Evolutionary conservation across 371 early-diverging fungal genomes (phyloP).

Genomic region (Rhizopus delemar): DNA sequence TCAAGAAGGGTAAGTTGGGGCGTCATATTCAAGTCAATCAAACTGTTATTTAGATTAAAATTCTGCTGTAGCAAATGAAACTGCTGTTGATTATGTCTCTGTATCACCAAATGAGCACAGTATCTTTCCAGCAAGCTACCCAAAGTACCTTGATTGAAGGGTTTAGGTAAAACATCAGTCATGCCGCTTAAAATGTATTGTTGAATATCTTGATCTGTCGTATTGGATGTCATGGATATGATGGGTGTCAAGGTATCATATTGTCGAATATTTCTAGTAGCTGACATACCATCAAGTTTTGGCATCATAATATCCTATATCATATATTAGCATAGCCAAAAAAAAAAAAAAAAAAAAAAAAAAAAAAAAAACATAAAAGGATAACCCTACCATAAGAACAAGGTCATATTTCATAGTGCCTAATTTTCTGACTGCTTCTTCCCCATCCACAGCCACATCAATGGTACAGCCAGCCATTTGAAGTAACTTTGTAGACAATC

Average conservation of each 20-base stretch:
- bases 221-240: slow-evolving; percentile 77
- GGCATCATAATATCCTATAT: slow-evolving; percentile 77
- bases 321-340: neutral
- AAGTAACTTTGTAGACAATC: slow-evolving; percentile 63
- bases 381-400: slow-evolving; percentile 66
- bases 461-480: slow-evolving; percentile 73
- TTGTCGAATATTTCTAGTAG: slow-evolving; percentile 72
- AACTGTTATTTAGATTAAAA: slow-evolving; percentile 15
- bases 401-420: slow-evolving; percentile 69
- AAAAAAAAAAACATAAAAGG: neutral
- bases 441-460: slow-evolving; percentile 75
- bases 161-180: slow-evolving; percentile 82
- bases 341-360: neutral
- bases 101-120: slow-evolving; percentile 57
- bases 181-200: slow-evolving; percentile 74
- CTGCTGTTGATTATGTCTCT: slow-evolving; percentile 28
- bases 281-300: slow-evolving; percentile 72
- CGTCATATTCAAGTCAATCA: slow-evolving; percentile 12
- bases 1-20: slow-evolving; percentile 25
- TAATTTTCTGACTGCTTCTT: slow-evolving; percentile 68
- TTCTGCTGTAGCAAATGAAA: slow-evolving; percentile 27
- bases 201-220: slow-evolving; percentile 63
- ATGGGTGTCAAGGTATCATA: slow-evolving; percentile 76
- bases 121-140: slow-evolving; percentile 63
- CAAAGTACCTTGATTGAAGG: slow-evolving; percentile 60